Conservation (phyloP, 78 protist genomes). For the Protostelium mycophagum region DNA sequence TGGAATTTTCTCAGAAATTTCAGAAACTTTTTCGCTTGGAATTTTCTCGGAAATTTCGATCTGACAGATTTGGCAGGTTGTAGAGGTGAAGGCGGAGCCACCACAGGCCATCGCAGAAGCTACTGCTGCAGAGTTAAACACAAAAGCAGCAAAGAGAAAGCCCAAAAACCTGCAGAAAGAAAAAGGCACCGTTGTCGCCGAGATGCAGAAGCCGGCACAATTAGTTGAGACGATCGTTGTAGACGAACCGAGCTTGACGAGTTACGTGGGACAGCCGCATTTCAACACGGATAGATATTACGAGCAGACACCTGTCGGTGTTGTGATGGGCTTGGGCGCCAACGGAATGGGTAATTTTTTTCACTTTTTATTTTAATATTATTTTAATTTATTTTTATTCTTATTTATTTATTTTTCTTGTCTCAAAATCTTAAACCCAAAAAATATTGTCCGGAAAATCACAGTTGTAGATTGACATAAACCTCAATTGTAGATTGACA, state of each 20-base stretch:
- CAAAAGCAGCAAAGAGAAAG: background rate
- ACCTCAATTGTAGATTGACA: background rate
- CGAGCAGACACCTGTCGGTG: conserved; percentile 50
- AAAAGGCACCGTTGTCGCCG: conserved; percentile 78
- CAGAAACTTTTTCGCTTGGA: background rate
- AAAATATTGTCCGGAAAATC: background rate
- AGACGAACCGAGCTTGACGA: conserved; percentile 2
- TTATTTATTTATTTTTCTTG: too few species aligned
- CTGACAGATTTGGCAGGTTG: too few species aligned
- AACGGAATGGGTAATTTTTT: conserved; percentile 10
- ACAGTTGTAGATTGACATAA: conserved; percentile 8
- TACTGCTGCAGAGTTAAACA: background rate
- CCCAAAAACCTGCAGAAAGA: conserved; percentile 64
- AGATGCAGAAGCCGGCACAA: conserved; percentile 27
- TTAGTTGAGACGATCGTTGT: conserved; percentile 2
- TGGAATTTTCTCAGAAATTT: background rate
- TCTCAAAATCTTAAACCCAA: background rate
- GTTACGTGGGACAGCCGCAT: conserved; percentile 33
- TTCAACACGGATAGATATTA: conserved; percentile 50
- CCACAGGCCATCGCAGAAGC: background rate
- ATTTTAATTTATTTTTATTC: too few species aligned
- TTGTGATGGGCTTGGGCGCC: conserved; percentile 40
- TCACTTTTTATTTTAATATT: background rate
- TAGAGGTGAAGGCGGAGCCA: background rate
- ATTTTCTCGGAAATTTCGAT: too few species aligned